A percentile compares a stretch with the other conserved stretches of the same genome.
Evolutionary conservation across 2,329 filamentous ascomycete species (phyloP).

Genomic region (Trichoderma afroharzianum): DNA sequence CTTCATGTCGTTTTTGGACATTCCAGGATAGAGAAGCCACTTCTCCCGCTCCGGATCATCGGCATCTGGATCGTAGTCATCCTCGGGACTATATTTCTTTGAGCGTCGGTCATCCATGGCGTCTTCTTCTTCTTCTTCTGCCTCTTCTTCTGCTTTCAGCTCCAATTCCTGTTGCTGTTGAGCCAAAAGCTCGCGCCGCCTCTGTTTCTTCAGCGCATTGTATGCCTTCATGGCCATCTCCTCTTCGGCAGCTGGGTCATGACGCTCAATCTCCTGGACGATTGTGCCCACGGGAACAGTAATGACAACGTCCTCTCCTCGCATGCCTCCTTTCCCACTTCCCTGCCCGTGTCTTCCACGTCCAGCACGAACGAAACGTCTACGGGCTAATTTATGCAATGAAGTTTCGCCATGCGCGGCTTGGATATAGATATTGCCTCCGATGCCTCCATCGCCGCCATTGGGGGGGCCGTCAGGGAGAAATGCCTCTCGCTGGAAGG

Average conservation of each 20-base stretch:
- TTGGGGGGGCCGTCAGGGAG: constrained; percentile 86
- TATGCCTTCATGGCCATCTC: constrained; percentile 33
- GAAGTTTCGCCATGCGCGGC: constrained; percentile 88
- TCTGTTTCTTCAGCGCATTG: constrained; percentile 32
- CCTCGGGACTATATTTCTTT: constrained; percentile 17
- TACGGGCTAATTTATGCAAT: constrained; percentile 81
- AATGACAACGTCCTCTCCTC: constrained; percentile 83
- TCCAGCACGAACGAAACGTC: constrained; percentile 69
- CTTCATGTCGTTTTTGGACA: constrained; percentile 65
- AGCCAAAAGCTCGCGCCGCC: constrained; percentile 27
- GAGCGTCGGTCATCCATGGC: background rate
- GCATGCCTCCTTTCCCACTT: constrained; percentile 66
- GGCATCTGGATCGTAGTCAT: constrained; percentile 40
- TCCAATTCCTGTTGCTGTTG: constrained; percentile 21
- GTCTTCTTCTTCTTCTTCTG: constrained; percentile 17
- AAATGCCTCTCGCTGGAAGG: constrained; percentile 89
- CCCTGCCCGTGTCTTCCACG: constrained; percentile 77
- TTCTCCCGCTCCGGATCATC: constrained; percentile 59
- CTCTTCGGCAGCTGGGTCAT: constrained; percentile 74
- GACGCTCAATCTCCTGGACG: constrained; percentile 73
- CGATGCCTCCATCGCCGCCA: constrained; percentile 88
- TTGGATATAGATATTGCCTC: constrained; percentile 92
- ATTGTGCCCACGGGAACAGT: constrained; percentile 92
- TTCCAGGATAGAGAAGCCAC: constrained; percentile 83
- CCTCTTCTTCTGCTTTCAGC: constrained; percentile 10